These are phyloP conservation scores for Cercospora nicotianae DNA, from an alignment of 2,329 filamentous ascomycete genomes.

Conservation along the genomic window DNA sequence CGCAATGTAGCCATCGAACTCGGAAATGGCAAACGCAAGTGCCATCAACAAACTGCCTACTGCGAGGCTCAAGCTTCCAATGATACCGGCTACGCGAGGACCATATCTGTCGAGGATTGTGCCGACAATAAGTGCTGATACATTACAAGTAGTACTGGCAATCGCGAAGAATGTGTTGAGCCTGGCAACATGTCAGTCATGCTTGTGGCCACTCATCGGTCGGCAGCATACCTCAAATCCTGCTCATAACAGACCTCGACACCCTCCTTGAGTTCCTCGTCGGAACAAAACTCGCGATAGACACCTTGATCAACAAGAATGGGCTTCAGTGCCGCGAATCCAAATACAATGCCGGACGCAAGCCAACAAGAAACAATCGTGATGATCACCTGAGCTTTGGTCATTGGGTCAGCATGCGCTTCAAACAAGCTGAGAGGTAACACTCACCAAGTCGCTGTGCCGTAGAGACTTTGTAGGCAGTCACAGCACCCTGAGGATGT, in stretches of 20 bases:
- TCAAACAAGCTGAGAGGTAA: not conserved
- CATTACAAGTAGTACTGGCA: conserved; percentile 83
- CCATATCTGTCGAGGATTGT: conserved; percentile 81
- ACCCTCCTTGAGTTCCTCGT: conserved; percentile 51
- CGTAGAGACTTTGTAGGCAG: conserved; percentile 52
- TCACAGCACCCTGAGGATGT: conserved; percentile 43
- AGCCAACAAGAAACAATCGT: conserved; percentile 74
- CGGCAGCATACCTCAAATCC: conserved; percentile 46
- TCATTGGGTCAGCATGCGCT: conserved; percentile 1
- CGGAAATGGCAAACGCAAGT: conserved; percentile 58
- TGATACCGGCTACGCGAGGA: conserved; percentile 70
- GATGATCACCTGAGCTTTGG: conserved; percentile 65
- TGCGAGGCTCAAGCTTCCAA: conserved; percentile 67
- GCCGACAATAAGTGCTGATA: conserved; percentile 79
- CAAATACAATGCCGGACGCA: conserved; percentile 77
- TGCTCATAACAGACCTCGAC: conserved; percentile 58
- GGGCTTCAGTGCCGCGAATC: conserved; percentile 80
- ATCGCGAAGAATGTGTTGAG: conserved; percentile 92
- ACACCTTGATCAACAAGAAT: conserved; percentile 72
- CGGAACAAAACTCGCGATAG: conserved; percentile 64
- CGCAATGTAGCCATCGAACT: conserved; percentile 66
- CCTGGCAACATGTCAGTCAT: conserved; percentile 29
- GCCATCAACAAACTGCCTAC: conserved; percentile 70
- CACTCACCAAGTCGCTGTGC: conserved; percentile 36
- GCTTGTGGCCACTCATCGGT: not conserved